phyloP scores from a whole-genome alignment of 768 basidiomycete species.

The Dentipellis sp. region DNA sequence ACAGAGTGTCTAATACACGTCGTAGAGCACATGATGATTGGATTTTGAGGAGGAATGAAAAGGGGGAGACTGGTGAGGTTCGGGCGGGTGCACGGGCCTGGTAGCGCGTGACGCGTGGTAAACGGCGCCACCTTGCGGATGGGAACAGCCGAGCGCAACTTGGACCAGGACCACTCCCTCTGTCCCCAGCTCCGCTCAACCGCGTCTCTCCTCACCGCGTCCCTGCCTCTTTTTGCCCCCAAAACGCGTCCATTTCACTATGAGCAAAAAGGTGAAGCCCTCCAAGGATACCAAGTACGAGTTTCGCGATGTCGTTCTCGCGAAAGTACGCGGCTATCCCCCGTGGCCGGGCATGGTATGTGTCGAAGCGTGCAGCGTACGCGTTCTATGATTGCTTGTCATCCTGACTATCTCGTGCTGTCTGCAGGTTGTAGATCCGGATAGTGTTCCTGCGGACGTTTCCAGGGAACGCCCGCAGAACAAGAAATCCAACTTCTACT shows the following conservation, averaged over 20 bases:
- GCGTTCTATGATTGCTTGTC: constrained; percentile 2
- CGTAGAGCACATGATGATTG: no score
- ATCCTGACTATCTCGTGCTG: not conserved
- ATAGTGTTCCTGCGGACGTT: constrained; percentile 51
- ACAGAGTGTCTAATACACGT: no score
- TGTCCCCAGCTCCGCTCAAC: not conserved
- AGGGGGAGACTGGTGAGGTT: not conserved
- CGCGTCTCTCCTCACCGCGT: not conserved
- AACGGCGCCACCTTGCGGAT: not conserved
- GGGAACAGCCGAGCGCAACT: not conserved
- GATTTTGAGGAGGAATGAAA: not conserved
- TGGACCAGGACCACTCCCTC: not conserved
- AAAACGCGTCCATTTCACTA: constrained; percentile 15
- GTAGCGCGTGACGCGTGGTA: not conserved
- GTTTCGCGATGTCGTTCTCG: constrained; percentile 80
- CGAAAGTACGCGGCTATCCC: constrained; percentile 89
- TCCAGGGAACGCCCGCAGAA: constrained; percentile 58
- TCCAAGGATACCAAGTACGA: constrained; percentile 41
- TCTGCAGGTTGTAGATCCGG: constrained; percentile 71
- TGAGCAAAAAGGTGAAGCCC: constrained; percentile 30
- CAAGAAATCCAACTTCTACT: constrained; percentile 67
- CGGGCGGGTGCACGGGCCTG: not conserved
- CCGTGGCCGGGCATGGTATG: constrained; percentile 93
- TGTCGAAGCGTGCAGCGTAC: constrained; percentile 16
- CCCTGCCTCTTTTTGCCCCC: not conserved